Evolutionary conservation across 1,284 basidiomycete genomes (phyloP).

Genomic region (Polyporus tsugae): DNA sequence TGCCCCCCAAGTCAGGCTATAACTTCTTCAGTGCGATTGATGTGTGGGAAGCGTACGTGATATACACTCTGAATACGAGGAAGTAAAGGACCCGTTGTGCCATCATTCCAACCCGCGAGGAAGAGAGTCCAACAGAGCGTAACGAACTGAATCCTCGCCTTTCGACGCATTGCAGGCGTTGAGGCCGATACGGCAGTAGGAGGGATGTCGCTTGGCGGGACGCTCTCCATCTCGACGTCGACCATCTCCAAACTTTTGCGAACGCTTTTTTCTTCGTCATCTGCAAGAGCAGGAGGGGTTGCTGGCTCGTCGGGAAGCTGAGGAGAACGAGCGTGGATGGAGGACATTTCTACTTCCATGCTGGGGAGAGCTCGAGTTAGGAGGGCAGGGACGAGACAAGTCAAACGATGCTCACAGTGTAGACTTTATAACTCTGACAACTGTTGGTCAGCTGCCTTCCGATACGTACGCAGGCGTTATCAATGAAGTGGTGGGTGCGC

Average conservation of each 20-base stretch:
- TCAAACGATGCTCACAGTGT: background rate
- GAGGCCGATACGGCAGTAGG: slow-evolving; percentile 19
- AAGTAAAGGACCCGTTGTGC: slow-evolving; percentile 63
- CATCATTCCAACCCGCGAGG: slow-evolving; percentile 69
- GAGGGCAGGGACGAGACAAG: background rate
- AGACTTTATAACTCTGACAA: background rate
- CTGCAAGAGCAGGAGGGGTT: slow-evolving; percentile 5
- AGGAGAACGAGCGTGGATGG: slow-evolving; percentile 26
- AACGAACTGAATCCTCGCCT: slow-evolving; percentile 46
- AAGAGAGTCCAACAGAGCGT: slow-evolving; percentile 52
- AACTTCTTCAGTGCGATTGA: slow-evolving; percentile 2
- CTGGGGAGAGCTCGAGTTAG: background rate
- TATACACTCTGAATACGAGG: slow-evolving; percentile 64
- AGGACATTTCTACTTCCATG: slow-evolving; percentile 25
- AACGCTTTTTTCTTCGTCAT: slow-evolving; percentile 18
- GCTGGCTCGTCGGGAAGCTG: slow-evolving; percentile 24
- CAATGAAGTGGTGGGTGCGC: background rate
- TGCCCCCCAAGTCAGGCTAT: background rate
- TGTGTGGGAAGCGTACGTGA: slow-evolving; percentile 43
- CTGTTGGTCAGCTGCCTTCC: background rate
- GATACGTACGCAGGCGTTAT: background rate
- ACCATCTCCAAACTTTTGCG: slow-evolving; percentile 19
- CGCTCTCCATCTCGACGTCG: slow-evolving; percentile 6
- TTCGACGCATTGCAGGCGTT: slow-evolving; percentile 28
- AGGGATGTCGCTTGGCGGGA: slow-evolving; percentile 15